Conservation (phyloP, 768 basidiomycete genomes). For the Termitomyces sp. region DNA sequence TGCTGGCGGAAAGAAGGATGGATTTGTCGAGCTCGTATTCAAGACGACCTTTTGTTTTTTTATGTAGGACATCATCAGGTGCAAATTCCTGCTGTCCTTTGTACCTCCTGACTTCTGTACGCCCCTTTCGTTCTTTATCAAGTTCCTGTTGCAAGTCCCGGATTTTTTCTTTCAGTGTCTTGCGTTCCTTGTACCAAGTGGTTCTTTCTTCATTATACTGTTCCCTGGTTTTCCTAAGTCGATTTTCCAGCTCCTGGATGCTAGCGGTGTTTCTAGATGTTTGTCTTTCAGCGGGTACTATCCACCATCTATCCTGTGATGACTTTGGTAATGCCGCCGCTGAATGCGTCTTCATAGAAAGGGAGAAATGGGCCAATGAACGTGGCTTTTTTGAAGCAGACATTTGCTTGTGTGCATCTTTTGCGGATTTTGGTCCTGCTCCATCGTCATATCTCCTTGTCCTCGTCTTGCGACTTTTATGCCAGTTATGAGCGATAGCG, state of each 20-base stretch:
- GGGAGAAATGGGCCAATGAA: background rate
- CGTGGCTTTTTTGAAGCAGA: background rate
- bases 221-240: background rate
- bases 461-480: background rate
- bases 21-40: background rate
- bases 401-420: background rate
- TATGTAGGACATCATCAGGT: background rate
- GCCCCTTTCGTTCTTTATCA: background rate
- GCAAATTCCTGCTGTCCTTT: background rate
- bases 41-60: background rate
- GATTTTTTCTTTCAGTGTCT: background rate
- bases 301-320: background rate
- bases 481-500: background rate
- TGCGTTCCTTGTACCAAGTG: background rate
- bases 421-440: background rate
- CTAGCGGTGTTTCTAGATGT: background rate
- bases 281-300: background rate
- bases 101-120: background rate
- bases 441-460: background rate
- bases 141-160: background rate
- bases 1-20: background rate
- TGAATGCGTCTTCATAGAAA: background rate
- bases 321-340: background rate
- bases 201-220: background rate
- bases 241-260: background rate